Base-by-base conservation (phyloP, 2,329 filamentous ascomycete genomes). In the Pestalotiopsis sp. region DNA sequence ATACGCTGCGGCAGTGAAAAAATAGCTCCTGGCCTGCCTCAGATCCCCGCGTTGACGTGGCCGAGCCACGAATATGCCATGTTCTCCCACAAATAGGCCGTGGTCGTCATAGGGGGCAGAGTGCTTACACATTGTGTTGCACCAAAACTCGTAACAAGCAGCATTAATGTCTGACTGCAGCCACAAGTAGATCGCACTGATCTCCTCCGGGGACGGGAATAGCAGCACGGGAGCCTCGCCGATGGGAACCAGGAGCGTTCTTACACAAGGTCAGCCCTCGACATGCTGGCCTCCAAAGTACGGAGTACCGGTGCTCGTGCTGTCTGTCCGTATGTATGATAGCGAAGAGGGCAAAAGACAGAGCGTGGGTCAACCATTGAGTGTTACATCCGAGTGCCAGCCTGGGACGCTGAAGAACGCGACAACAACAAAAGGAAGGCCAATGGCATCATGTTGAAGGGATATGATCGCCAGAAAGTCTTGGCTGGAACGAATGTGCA, bases 41-140 rank as follows among this genome's bases (percentile, higher is more conserved):
- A 66, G 45, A 66, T 57, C 41, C 63, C 57, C 63, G 45, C n/a
- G 63, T 66, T 66, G 63, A 66, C 63, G 63, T 57, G 63, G 41
- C 63, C 63, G 14, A 36, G 20, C 25, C 23, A 13, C 27, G 27
- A 41, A 56, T 58, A 45, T 56, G 23, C 25, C 31, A 38, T 66
- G n/a, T 23, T 66, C 12, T 17, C 4, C 45, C 45, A 52, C 20
- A 52, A 52, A 52, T 20, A 52, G 17, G 17, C 7, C 17, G 17
- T n/a, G 17, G 14, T 52, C 45, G n/a, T 52, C 45, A 52, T 52
- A 20, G 17, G 17, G 45, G 45, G 17, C 17, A 9, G 45, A 52
- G 4, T 52, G 45, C 45, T 52, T 52, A 52, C 45, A 52, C 45
- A 52, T n/a, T 20, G 49, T 60, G 31, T 36, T 27, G 57, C 25